phyloP scores from a whole-genome alignment of 352 stramenopile genomes.

The Globisporangium paddicum region DNA sequence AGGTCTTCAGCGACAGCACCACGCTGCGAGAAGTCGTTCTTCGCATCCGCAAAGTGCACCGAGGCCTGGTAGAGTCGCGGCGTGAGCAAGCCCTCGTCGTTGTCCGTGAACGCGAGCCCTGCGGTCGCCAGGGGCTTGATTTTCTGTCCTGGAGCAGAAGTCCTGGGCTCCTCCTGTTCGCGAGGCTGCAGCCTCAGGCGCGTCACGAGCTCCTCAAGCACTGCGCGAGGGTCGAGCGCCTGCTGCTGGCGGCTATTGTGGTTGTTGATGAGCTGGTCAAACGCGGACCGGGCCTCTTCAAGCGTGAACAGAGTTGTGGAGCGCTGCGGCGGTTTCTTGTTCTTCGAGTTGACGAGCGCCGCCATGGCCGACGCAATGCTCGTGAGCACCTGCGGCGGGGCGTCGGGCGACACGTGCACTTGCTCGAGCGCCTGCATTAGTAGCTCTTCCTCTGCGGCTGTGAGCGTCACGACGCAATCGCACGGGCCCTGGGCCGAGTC shows the following conservation, averaged over 20 bases:
- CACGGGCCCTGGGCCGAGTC: slow-evolving; percentile 22
- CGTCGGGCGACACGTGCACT: slow-evolving; percentile 38
- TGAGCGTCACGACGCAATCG: slow-evolving; percentile 60
- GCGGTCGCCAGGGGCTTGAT: slow-evolving; percentile 4
- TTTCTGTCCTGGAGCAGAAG: neutral
- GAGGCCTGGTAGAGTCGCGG: neutral
- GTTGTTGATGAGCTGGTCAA: slow-evolving; percentile 21
- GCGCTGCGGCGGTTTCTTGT: slow-evolving; percentile 33
- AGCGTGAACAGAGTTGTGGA: slow-evolving; percentile 32
- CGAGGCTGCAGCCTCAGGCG: neutral
- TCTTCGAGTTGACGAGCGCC: slow-evolving; percentile 43
- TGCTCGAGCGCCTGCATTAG: slow-evolving; percentile 47
- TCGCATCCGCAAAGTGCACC: neutral
- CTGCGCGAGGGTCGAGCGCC: neutral
- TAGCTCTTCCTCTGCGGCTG: slow-evolving; percentile 38
- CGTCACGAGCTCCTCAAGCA: neutral
- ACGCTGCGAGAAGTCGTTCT: slow-evolving; percentile 1
- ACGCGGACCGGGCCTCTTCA: slow-evolving; percentile 29
- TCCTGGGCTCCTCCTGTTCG: neutral
- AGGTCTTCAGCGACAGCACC: slow-evolving; percentile 1
- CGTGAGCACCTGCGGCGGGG: slow-evolving; percentile 40
- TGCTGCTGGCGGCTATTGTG: neutral
- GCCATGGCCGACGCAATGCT: slow-evolving; percentile 52
- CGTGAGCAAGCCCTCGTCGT: neutral
- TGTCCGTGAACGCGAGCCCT: slow-evolving; percentile 1